Base-by-base conservation (phyloP, 108 stramenopile genomes). In the Nitzschia putrida region DNA sequence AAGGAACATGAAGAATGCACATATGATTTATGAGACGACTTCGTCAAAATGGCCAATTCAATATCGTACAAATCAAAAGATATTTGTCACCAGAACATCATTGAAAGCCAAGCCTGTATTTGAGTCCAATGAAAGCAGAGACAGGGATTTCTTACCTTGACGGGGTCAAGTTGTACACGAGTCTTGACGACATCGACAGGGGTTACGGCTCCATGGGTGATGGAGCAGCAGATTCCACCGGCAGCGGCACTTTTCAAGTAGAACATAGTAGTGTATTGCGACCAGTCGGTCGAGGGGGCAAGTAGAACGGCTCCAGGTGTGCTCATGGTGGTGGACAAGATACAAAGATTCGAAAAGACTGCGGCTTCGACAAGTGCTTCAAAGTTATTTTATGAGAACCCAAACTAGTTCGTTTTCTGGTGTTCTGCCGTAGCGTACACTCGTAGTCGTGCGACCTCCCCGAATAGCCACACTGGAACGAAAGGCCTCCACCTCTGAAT, bases 101-200 rank as follows among this genome's bases (percentile, higher is more conserved):
- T 3, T n/a, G n/a, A n/a, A n/a, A n/a, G n/a, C n/a, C n/a, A n/a
- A n/a, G n/a, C n/a, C n/a, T n/a, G n/a, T n/a, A n/a, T 4, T 3
- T 1, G 29, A 3, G 29, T 1, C 29, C 4, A 4, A 4, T 34
- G 1, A 4, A 34, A 34, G 3, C 29, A 34, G 1, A 34, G 29
- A 34, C 29, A 1, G 6, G 6, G 47, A 3, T 49, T 18, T 2
- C 47, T 49, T 68, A 89, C 85, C 85, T 91, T 94, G 53, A 76
- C 84, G 42, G 93, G 80, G 60, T 96, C 91, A 54, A 98, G 89
- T 81, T 97, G 97, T 16, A 98, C 96, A 66, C 95, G 92, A 49
- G 97, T 98, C 85, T 98, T 98, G 53, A 96, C 96, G 25, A 97
- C 97, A 74, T 97, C 97, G 53, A 98, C 95, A 61, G 96, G 98